Evolutionary conservation across 2,329 filamentous ascomycete species (phyloP), one percentile per base, ranked within the genome.

Genomic region (Curvularia sp.): DNA sequence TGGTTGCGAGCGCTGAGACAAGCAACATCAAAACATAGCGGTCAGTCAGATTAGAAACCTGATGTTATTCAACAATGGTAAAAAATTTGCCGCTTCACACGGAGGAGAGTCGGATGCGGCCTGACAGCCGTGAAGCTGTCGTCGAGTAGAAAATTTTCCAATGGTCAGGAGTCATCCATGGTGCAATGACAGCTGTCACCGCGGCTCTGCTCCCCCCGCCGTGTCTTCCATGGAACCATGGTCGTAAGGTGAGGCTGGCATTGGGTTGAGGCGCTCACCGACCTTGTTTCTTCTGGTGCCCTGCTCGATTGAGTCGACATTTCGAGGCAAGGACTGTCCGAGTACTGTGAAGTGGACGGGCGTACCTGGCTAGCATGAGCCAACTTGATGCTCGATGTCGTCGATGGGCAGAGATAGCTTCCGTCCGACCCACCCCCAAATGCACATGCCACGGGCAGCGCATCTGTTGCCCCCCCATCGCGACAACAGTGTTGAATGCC

Each of bases 1-100:
- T 73, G 73, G 73, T 67, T 67, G 61, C 66, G 56, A 63, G 49
- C 47, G 49, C 27, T 49, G 48, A 60, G 65, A 66, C 52, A 59
- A 49, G 38, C 60, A 68, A 69, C 64, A 60, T 64, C 58, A 65
- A 69, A 61, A 60, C 61, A 61, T 60, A 62, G 72, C 69, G 72
- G 72, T 74, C 69, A 66, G 72, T 74, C 69, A 65, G 61, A 39
- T 60, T 56, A 34, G 21, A 49, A 49, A 49, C 47, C 32, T 49
- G 47, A 27, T 49, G 6, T 5, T 38, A 21, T 15, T 25, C 32
- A 27, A 23, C 25, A 23, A 49, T 23, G 30, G 34, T 25, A 32
- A 49, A 49, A 49, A 49, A 18, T 49, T 38, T 38, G 32, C 6
- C n/a, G 27, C 21, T 49, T 15, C 47, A 49, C 32, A 36, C 23